Evolutionary conservation across 768 basidiomycete genomes (phyloP).

Genomic region (Hygrophorus pudorinus): DNA sequence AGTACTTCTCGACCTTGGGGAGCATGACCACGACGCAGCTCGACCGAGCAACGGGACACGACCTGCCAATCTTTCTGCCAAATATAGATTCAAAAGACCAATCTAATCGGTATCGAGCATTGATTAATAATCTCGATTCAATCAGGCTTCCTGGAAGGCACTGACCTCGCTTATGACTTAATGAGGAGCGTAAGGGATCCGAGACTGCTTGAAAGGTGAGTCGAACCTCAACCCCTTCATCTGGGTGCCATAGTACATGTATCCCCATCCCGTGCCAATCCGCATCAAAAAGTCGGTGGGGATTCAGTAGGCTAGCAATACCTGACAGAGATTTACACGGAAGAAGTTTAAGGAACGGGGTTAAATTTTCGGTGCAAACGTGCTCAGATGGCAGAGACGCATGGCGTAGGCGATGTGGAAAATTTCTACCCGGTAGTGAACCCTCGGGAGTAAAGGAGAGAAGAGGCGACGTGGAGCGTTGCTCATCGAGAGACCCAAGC

Average conservation of each 20-base stretch:
- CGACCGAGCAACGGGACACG: slow-evolving; percentile 61
- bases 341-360: slow-evolving; percentile 89
- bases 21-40: slow-evolving; percentile 44
- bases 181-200: slow-evolving; percentile 57
- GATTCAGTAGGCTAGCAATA: slow-evolving; percentile 72
- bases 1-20: slow-evolving; percentile 32
- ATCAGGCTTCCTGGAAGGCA: not conserved
- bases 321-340: slow-evolving; percentile 90
- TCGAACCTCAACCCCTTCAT: slow-evolving; percentile 50
- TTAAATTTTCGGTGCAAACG: slow-evolving; percentile 97
- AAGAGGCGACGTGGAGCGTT: slow-evolving; percentile 61
- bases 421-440: slow-evolving; percentile 35
- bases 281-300: slow-evolving; percentile 79
- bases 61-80: slow-evolving; percentile 46
- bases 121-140: not conserved
- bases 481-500: slow-evolving; percentile 65
- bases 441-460: slow-evolving; percentile 56
- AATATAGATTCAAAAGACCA: slow-evolving; percentile 68
- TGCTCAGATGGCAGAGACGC: slow-evolving; percentile 73
- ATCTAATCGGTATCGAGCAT: slow-evolving; percentile 30
- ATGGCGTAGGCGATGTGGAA: slow-evolving; percentile 54
- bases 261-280: slow-evolving; percentile 88
- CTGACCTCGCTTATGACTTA: slow-evolving; percentile 46
- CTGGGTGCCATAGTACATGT: slow-evolving; percentile 56
- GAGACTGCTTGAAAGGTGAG: slow-evolving; percentile 69